A percentile compares a stretch with the other conserved stretches of the same genome.
Conservation (phyloP, 2,329 filamentous ascomycete species). For the Chaetothyriales sp. region DNA sequence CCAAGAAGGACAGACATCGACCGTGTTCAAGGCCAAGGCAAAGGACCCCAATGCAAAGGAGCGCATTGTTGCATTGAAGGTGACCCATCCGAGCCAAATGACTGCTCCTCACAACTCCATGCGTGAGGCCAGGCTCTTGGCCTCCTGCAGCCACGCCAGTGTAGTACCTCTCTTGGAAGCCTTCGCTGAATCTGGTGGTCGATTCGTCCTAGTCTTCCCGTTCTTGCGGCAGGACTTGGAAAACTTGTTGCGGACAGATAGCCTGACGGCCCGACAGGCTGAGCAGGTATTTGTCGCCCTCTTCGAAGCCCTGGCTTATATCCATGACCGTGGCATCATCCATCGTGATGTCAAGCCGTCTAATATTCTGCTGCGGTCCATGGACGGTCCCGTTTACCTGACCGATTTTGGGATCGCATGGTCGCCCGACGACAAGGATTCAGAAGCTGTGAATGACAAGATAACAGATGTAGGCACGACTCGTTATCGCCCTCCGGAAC, state of each 20-base stretch:
- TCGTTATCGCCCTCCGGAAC: conserved; percentile 76
- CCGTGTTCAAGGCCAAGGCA: conserved; percentile 55
- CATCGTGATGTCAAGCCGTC: conserved; percentile 92
- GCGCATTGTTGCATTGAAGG: conserved; percentile 58
- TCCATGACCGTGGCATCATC: conserved; percentile 64
- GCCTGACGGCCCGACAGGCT: conserved; percentile 23
- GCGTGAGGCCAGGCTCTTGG: conserved; percentile 64
- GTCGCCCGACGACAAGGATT: conserved; percentile 43
- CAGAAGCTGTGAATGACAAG: conserved; percentile 54
- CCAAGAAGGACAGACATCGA: conserved; percentile 60
- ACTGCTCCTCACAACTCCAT: conserved; percentile 68
- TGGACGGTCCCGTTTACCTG: conserved; percentile 57
- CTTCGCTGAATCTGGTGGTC: conserved; percentile 52
- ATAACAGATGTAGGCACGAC: conserved; percentile 90
- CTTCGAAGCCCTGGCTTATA: conserved; percentile 52
- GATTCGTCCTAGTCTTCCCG: conserved; percentile 69
- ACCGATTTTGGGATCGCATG: conserved; percentile 90
- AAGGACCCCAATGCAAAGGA: conserved; percentile 21
- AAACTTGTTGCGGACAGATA: conserved; percentile 39
- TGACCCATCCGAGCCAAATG: conserved; percentile 60
- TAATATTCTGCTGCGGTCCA: conserved; percentile 59
- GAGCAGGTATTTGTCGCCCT: conserved; percentile 47
- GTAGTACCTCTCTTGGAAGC: conserved; percentile 57
- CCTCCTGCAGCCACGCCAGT: conserved; percentile 30
- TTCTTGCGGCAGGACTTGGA: conserved; percentile 63